Base-by-base conservation (phyloP, 371 early-diverging fungal genomes). In the Mucor saturninus region DNA sequence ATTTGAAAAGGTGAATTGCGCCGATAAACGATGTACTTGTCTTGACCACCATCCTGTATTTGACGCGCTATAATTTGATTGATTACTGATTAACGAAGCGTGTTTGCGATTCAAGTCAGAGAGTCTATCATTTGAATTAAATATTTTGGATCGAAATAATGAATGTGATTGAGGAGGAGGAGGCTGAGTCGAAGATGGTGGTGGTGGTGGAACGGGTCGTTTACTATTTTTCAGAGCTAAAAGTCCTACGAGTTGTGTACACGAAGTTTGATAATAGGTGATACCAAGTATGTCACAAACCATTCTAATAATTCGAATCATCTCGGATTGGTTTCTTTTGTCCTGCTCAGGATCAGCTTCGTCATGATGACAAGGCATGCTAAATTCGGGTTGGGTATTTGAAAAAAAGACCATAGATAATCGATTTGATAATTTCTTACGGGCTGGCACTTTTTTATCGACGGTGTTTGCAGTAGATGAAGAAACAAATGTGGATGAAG, bases 271-370 rank as follows among this genome's bases (percentile, higher is more conserved):
- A 40, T 68, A 65, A 53, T 73, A 82, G 3, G 78, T 76, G 35
- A 79, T 67, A 5, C 78, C 83, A 0, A 79, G 59, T 13, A 79
- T 57, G 53, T 77, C 79, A 58, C 79, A 79, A 8, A 73, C 73
- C 26, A 68, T 62, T 31, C 74, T 59, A 28, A 70, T 26, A 9
- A 65, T 61, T 35, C 62, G 67, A 10, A 77, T 74, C 45, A 79
- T 64, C 37, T 71, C 56, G 29, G 73, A 65, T 43, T 74, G 50
- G 42, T 69, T 70, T 29, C 64, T 63, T 56, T 76, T 73, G 30
- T 64, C 73, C 53, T 56, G 56, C 9, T 64, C 56, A 10, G 52
- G 28, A 8, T 57, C 53, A 8, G 13, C 14, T 0, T 64, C 52
- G 15, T 61, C 62, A 3, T 69, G 52, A 26, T 38, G 43, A 4